Evolutionary conservation across 2,329 filamentous ascomycete genomes (phyloP), one percentile per base, ranked within the genome.

Genomic region (Pseudopyrenochaeta lycopersici): DNA sequence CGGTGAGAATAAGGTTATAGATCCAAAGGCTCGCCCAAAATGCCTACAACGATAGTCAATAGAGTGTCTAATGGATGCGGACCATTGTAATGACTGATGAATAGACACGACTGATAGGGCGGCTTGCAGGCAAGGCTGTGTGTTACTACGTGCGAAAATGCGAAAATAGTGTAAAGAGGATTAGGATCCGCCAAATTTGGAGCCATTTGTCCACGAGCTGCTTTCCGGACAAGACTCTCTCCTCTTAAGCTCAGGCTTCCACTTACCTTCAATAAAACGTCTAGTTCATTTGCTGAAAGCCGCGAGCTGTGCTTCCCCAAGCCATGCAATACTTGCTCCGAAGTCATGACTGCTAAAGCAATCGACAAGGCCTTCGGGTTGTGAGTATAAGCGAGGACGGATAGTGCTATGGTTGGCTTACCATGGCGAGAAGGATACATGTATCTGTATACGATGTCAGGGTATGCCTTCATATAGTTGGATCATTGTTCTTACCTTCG

Each of bases 21-120:
- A 72, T 60, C 69, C 68, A 73, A 0, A 73, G 52, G 17, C 68
- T 69, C 7, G 66, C 68, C 72, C 71, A 76, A 40, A 76, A 74
- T 23, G 68, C 64, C 72, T 74, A 39, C 11, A 29, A 38, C 21
- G n/a, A 2, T 35, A 15, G 49, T 71, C 32, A 70, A 65, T 30
- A 5, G 35, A 42, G n/a, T 4, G 18, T 14, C 20, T 43, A 43
- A 35, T 48, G 62, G 20, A n/a, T n/a, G n/a, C n/a, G n/a, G n/a
- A n/a, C n/a, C n/a, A n/a, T n/a, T n/a, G 7, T 5, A 15, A 17
- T 36, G 7, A 17, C 17, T 36, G 14, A 36, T 17, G 17, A 36
- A n/a, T 33, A 9, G n/a, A 27, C 23, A 27, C n/a, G n/a, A n/a
- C 3, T 36, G 33, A 17, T 17, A 15, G n/a, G 33, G 33, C 17